phyloP scores from a whole-genome alignment of 192 early-diverging fungal species.

The Rhizophagus clarus region DNA sequence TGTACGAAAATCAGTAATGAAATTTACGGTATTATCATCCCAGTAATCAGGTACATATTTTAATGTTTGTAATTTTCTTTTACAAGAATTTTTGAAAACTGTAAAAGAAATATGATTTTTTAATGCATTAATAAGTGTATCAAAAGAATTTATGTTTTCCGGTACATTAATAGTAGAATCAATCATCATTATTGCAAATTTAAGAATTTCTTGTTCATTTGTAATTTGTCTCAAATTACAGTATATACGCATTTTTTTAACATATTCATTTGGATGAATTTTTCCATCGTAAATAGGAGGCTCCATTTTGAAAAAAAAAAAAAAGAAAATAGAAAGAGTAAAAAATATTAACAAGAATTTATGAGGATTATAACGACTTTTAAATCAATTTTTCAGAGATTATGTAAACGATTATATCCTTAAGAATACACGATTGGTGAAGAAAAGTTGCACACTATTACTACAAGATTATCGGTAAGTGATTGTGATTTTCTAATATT shows the following conservation, averaged over 20 bases:
- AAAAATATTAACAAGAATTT: too few relatives aligned
- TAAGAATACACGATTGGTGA: too few relatives aligned
- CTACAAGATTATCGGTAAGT: too few relatives aligned
- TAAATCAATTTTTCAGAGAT: too few relatives aligned
- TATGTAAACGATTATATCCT: too few relatives aligned
- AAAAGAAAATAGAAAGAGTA: too few relatives aligned
- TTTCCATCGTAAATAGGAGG: background rate
- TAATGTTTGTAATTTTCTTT: background rate
- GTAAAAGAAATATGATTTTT: background rate
- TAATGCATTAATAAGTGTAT: background rate
- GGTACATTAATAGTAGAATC: background rate
- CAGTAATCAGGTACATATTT: background rate
- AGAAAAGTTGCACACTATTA: too few relatives aligned
- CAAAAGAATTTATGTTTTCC: background rate
- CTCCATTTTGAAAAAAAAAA: background rate
- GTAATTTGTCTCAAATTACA: background rate
- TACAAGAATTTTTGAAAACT: background rate
- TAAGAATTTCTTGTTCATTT: background rate
- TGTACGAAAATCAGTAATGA: background rate
- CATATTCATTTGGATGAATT: background rate
- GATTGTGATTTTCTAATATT: too few relatives aligned
- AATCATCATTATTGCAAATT: background rate
- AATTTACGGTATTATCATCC: background rate
- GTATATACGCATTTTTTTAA: background rate
- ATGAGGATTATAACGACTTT: too few relatives aligned